These are phyloP conservation scores for Piromyces finnis DNA, from an alignment of 192 early-diverging fungal species.

Conservation along the genomic window DNA sequence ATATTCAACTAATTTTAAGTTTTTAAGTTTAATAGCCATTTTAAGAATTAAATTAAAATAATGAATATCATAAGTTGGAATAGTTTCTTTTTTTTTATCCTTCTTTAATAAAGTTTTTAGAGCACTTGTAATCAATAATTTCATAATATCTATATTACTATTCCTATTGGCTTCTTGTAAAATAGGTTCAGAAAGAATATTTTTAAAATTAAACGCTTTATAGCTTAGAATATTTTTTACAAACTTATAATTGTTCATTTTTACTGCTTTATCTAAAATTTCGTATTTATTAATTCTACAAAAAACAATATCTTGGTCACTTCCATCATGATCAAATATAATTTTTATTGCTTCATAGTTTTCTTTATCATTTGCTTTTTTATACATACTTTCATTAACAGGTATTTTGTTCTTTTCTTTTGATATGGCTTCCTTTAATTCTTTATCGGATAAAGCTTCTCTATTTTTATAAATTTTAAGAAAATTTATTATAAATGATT, in stretches of 20 bases:
- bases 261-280: neutral
- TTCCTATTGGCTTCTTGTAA: neutral
- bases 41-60: neutral
- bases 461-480: neutral
- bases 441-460: neutral
- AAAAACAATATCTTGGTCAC: neutral
- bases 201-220: neutral
- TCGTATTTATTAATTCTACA: neutral
- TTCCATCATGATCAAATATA: neutral
- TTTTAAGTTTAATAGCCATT: neutral
- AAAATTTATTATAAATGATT: neutral
- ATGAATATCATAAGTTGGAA: neutral
- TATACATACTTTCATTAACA: neutral
- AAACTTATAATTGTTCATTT: neutral
- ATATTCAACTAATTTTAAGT: neutral
- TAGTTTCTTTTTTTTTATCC: no score
- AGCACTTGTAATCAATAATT: neutral
- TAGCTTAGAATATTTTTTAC: neutral
- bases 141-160: neutral
- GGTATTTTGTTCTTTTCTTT: neutral
- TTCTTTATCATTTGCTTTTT: neutral
- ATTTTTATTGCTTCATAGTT: neutral
- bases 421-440: neutral
- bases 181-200: neutral
- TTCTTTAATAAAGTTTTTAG: neutral